A percentile compares a stretch with the other conserved stretches of the same genome.
Evolutionary conservation across 257 asterid species (phyloP).

Genomic region (Solanum piurae): DNA sequence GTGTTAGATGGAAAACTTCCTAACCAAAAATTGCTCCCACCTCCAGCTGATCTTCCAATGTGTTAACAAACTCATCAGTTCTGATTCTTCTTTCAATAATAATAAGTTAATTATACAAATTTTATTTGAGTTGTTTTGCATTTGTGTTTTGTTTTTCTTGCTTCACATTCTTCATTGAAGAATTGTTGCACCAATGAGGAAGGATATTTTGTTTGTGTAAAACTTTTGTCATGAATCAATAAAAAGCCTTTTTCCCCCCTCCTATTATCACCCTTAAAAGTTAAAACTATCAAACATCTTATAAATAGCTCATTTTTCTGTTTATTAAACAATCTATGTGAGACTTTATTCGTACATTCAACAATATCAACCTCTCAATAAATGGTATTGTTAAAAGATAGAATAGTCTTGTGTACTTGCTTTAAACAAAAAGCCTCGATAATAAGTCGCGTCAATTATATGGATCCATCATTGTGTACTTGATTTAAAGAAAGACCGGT

Average conservation of each 20-base stretch:
- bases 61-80: constrained; percentile 18
- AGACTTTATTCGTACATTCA: not conserved
- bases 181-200: not conserved
- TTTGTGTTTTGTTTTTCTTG: not conserved
- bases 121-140: not conserved
- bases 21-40: constrained; percentile 55
- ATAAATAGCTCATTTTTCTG: too few relatives aligned
- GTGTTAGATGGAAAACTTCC: constrained; percentile 65
- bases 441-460: not conserved
- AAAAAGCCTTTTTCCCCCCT: not conserved
- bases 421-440: not conserved
- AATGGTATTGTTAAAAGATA: not conserved
- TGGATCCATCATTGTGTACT: not conserved
- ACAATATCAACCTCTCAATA: not conserved
- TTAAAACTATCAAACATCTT: not conserved
- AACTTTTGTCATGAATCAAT: not conserved
- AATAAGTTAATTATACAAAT: not conserved
- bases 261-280: not conserved
- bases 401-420: not conserved
- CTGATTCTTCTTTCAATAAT: not conserved
- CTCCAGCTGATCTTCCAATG: constrained; percentile 68
- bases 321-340: not conserved
- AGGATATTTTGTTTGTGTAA: not conserved
- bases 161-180: not conserved
- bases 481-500: not conserved